Conservation (phyloP, 257 asterid genomes). For the Solanum peruvianum region DNA sequence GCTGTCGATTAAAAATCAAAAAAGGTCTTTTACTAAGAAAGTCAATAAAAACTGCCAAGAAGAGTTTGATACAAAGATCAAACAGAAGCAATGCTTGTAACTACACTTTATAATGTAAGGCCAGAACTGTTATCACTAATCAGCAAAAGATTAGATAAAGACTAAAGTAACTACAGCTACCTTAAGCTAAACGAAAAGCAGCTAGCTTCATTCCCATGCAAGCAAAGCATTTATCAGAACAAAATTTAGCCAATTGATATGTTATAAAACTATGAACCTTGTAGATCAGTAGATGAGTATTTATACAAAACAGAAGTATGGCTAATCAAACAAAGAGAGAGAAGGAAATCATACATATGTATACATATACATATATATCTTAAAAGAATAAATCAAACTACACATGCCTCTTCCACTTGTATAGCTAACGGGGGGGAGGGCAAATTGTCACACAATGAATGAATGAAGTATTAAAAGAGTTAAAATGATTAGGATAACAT, state of each 20-base stretch:
- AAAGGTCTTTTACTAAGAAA: background rate
- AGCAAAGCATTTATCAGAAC: background rate
- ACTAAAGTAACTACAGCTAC: background rate
- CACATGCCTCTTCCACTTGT: too few relatives aligned
- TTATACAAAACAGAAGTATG: background rate
- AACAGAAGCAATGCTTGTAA: background rate
- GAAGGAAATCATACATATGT: too few relatives aligned
- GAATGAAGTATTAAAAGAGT: too few relatives aligned
- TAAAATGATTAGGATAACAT: background rate
- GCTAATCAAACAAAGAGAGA: background rate
- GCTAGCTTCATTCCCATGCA: background rate
- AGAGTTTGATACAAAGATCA: background rate
- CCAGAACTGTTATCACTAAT: background rate
- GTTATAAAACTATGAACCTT: background rate
- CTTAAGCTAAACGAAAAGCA: background rate
- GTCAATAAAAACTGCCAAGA: background rate
- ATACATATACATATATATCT: too few relatives aligned
- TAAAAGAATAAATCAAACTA: too few relatives aligned
- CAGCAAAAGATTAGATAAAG: background rate
- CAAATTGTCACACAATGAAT: too few relatives aligned
- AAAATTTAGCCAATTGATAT: background rate
- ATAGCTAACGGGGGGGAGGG: too few relatives aligned
- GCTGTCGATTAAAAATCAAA: slow-evolving; percentile 35
- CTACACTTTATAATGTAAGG: background rate
- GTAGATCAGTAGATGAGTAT: background rate